Evolutionary conservation across 2,329 filamentous ascomycete genomes (phyloP).

Genomic region (Calonectria ilicicola): DNA sequence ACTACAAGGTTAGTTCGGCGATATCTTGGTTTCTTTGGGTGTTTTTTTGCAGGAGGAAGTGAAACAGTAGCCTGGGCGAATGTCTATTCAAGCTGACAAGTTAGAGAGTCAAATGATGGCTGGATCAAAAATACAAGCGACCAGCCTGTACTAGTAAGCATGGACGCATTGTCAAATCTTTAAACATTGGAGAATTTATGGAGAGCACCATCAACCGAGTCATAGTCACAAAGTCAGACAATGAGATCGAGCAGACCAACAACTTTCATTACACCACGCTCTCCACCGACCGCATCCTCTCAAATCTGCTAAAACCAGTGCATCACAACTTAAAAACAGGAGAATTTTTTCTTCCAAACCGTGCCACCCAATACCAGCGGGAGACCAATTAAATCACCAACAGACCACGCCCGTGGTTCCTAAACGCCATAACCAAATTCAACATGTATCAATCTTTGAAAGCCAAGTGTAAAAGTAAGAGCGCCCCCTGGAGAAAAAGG

Average conservation of each 20-base stretch:
- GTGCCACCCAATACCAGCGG: conserved; percentile 23
- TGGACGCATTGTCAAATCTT: too few relatives aligned
- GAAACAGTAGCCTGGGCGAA: too few relatives aligned
- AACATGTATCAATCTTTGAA: conserved; percentile 16
- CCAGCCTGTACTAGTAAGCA: too few relatives aligned
- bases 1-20: too few relatives aligned
- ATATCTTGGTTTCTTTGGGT: too few relatives aligned
- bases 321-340: conserved; percentile 20
- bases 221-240: not conserved
- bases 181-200: not conserved
- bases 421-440: conserved; percentile 34
- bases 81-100: too few relatives aligned
- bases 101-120: too few relatives aligned
- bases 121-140: too few relatives aligned
- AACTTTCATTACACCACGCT: conserved; percentile 34
- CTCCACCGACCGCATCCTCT: conserved; percentile 17
- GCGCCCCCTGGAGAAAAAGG: conserved; percentile 18
- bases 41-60: too few relatives aligned
- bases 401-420: conserved; percentile 19
- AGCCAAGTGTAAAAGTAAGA: conserved; percentile 12
- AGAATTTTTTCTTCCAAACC: conserved; percentile 40
- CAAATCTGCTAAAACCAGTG: conserved; percentile 17
- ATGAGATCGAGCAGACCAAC: conserved; percentile 18
- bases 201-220: not conserved
- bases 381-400: conserved; percentile 26